phyloP scores from a whole-genome alignment of 179 eudicot species.

The Corrigiola litoralis region DNA sequence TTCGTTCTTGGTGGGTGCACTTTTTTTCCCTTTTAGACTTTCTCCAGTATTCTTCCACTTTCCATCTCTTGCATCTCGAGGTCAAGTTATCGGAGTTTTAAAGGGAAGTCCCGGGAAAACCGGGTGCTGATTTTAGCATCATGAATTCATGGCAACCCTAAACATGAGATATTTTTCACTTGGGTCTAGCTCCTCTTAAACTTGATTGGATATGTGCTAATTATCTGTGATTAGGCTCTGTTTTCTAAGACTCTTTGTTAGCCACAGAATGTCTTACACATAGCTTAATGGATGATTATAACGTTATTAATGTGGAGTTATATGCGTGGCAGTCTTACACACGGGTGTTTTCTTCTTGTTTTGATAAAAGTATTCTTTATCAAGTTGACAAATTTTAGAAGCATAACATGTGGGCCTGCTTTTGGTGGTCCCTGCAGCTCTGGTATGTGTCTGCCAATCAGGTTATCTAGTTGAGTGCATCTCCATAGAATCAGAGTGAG shows the following conservation, averaged over 20 bases:
- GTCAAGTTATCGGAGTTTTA: constrained; percentile 17
- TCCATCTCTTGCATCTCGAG: constrained; percentile 42
- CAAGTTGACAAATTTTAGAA: constrained; percentile 10
- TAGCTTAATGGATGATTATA: constrained; percentile 24
- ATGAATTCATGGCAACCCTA: constrained; percentile 5
- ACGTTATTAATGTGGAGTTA: constrained; percentile 17
- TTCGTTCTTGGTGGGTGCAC: constrained; percentile 28
- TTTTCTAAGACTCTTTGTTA: constrained; percentile 19
- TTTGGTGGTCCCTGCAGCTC: constrained; percentile 15
- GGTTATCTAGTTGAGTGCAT: constrained; percentile 22
- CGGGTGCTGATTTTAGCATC: constrained; percentile 11
- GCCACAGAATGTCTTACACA: constrained; percentile 34
- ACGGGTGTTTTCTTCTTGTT: neutral
- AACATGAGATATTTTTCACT: neutral
- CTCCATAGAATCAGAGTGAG: constrained; percentile 1
- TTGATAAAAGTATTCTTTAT: neutral
- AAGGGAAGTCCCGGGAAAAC: constrained; percentile 23
- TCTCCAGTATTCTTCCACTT: constrained; percentile 22
- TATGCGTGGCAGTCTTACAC: constrained; percentile 15
- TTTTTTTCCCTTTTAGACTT: constrained; percentile 2
- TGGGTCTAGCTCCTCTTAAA: neutral
- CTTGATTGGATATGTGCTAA: constrained; percentile 27
- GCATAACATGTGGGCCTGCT: constrained; percentile 12
- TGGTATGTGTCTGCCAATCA: constrained; percentile 32
- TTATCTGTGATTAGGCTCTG: constrained; percentile 25